Conservation (phyloP, 495 filamentous ascomycete species). For the Hypoxylon fragiforme region DNA sequence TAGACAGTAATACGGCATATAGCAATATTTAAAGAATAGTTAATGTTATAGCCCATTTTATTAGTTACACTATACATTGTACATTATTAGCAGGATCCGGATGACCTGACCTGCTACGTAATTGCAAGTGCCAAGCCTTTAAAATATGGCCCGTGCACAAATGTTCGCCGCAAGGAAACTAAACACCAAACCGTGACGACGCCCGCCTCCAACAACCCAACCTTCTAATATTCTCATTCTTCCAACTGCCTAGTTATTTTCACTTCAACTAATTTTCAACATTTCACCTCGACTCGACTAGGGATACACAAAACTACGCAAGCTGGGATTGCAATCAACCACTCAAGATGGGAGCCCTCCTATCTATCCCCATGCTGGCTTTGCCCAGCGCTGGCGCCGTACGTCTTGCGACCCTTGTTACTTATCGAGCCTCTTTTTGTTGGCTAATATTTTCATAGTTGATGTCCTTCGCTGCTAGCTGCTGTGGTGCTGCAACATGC, state of each 20-base stretch:
- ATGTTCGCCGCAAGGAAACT: slow-evolving; percentile 14
- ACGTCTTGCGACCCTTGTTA: slow-evolving; percentile 43
- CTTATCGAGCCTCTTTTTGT: neutral
- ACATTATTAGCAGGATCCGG: neutral
- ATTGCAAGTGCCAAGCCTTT: slow-evolving; percentile 10
- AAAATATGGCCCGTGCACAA: slow-evolving; percentile 14
- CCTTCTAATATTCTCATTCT: no score
- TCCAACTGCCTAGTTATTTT: no score
- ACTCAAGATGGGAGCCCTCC: slow-evolving; percentile 79
- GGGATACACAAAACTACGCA: slow-evolving; percentile 31
- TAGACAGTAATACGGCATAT: neutral
- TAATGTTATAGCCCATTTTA: neutral
- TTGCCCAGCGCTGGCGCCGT: slow-evolving; percentile 86
- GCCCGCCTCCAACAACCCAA: no score
- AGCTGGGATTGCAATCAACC: neutral
- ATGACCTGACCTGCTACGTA: slow-evolving; percentile 13
- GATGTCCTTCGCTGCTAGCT: slow-evolving; percentile 75
- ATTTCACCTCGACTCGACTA: neutral
- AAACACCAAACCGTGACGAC: no score
- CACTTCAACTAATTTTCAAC: no score
- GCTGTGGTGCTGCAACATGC: slow-evolving; percentile 94
- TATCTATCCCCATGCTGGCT: slow-evolving; percentile 87
- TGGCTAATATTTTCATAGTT: slow-evolving; percentile 54
- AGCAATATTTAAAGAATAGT: neutral
- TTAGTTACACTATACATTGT: no score